Percentiles rank a stretch among this genome's conserved stretches.
Evolutionary conservation across 176 grass and related monocot species (phyloP).

Genomic region (Oryza officinalis): DNA sequence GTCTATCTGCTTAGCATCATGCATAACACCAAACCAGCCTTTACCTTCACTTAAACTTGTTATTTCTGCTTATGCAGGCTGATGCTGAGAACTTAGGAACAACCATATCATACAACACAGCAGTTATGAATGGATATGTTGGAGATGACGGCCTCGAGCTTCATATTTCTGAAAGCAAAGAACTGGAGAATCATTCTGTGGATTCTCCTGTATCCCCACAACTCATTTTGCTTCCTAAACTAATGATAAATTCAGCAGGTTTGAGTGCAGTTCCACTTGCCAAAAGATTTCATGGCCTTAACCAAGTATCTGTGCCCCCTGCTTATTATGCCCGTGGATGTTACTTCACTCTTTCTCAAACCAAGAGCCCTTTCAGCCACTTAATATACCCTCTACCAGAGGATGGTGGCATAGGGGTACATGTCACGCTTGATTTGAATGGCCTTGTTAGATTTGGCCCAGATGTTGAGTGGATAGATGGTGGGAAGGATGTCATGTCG

Average conservation of each 20-base stretch:
- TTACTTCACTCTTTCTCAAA: conserved; percentile 83
- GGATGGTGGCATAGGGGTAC: conserved; percentile 91
- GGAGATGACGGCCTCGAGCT: conserved; percentile 64
- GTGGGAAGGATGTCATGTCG: conserved; percentile 51
- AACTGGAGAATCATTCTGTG: conserved; percentile 42
- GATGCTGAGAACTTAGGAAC: conserved; percentile 79
- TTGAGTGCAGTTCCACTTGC: conserved; percentile 95
- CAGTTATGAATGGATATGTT: conserved; percentile 63
- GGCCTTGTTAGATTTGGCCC: conserved; percentile 83
- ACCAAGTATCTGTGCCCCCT: conserved; percentile 53
- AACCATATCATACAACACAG: conserved; percentile 77
- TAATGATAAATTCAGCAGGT: conserved; percentile 89
- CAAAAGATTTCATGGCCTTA: conserved; percentile 66
- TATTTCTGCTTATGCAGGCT: conserved; percentile 52
- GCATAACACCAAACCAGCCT: background rate
- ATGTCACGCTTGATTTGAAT: conserved; percentile 88
- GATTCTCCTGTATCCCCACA: conserved; percentile 47
- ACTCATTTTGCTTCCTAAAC: conserved; percentile 70
- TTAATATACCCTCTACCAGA: conserved; percentile 97
- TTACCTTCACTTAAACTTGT: conserved; percentile 19
- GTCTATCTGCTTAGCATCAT: background rate
- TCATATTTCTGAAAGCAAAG: conserved; percentile 64
- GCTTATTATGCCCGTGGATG: conserved; percentile 81
- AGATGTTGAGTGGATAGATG: conserved; percentile 93
- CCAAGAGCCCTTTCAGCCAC: conserved; percentile 69